Conservation (phyloP, 331 rosid species). For the Acacia pycnantha region DNA sequence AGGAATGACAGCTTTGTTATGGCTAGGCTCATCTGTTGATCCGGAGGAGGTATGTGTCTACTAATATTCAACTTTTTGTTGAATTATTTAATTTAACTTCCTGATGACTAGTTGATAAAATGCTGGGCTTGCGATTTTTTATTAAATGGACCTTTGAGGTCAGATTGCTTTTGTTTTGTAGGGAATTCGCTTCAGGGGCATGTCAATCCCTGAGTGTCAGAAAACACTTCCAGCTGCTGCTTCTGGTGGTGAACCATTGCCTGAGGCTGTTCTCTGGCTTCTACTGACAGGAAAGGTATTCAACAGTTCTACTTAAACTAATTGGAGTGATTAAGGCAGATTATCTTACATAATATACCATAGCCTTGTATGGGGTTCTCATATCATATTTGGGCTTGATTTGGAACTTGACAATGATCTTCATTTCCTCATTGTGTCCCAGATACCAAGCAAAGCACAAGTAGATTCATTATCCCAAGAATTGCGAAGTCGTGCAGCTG, state of each 20-base stretch:
- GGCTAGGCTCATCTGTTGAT: conserved; percentile 95
- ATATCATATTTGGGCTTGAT: conserved; percentile 2
- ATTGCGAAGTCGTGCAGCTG: conserved; percentile 70
- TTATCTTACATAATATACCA: background rate
- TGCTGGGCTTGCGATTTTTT: conserved; percentile 19
- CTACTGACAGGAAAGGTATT: conserved; percentile 89
- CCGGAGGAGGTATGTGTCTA: conserved; percentile 82
- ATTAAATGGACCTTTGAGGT: conserved; percentile 33
- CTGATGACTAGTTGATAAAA: conserved; percentile 10
- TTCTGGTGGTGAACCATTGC: conserved; percentile 95
- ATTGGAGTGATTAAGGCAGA: conserved; percentile 20
- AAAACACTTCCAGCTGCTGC: conserved; percentile 75
- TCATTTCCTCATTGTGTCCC: conserved; percentile 23
- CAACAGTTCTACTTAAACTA: conserved; percentile 17
- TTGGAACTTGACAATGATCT: conserved; percentile 12
- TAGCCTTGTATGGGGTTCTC: conserved; percentile 21
- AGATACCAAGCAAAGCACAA: conserved; percentile 94
- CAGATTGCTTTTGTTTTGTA: conserved; percentile 30
- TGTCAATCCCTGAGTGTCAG: conserved; percentile 94
- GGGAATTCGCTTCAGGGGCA: conserved; percentile 94
- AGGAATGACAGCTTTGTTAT: conserved; percentile 95
- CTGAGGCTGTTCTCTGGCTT: conserved; percentile 94
- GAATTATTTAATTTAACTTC: background rate
- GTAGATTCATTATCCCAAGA: conserved; percentile 79
- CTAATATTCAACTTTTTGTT: conserved; percentile 24